Conservation (phyloP, 495 filamentous ascomycete genomes). For the Echria macrotheca region DNA sequence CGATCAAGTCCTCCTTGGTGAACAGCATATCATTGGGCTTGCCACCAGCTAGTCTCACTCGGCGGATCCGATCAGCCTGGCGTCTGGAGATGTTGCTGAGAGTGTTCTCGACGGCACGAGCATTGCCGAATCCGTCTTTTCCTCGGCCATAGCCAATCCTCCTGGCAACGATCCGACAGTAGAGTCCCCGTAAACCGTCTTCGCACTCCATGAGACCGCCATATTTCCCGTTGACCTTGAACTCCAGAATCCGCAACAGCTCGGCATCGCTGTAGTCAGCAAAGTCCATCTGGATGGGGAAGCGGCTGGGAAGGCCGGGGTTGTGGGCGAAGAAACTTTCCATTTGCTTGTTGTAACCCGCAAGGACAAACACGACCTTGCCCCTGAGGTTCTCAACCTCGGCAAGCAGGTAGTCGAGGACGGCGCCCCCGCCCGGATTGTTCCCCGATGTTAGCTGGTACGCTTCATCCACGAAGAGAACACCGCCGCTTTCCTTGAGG, state of each 20-base stretch:
- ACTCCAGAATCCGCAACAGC: conserved; percentile 54
- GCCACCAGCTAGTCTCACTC: conserved; percentile 23
- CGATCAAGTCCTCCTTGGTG: conserved; percentile 57
- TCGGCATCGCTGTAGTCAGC: conserved; percentile 65
- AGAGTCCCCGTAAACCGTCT: conserved; percentile 55
- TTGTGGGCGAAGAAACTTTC: conserved; percentile 76
- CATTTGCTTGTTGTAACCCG: conserved; percentile 75
- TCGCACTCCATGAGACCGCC: conserved; percentile 53
- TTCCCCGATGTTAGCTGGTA: conserved; percentile 63
- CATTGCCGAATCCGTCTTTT: conserved; percentile 67
- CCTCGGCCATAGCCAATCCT: conserved; percentile 59
- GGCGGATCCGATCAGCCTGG: conserved; percentile 51
- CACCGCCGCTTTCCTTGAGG: conserved; percentile 57
- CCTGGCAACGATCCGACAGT: conserved; percentile 56
- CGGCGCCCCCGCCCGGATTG: conserved; percentile 48
- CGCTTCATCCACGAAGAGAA: conserved; percentile 72
- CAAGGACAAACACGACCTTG: conserved; percentile 70
- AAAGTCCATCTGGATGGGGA: conserved; percentile 62
- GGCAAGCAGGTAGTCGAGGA: conserved; percentile 68
- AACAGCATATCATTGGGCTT: conserved; percentile 48
- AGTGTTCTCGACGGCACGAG: conserved; percentile 59
- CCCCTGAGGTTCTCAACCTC: conserved; percentile 72
- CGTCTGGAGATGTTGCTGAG: conserved; percentile 49
- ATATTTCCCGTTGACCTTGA: conserved; percentile 42
- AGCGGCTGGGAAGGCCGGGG: conserved; percentile 65